phyloP scores from a whole-genome alignment of 441 rosid species.

The Rhodomyrtus psidioides region DNA sequence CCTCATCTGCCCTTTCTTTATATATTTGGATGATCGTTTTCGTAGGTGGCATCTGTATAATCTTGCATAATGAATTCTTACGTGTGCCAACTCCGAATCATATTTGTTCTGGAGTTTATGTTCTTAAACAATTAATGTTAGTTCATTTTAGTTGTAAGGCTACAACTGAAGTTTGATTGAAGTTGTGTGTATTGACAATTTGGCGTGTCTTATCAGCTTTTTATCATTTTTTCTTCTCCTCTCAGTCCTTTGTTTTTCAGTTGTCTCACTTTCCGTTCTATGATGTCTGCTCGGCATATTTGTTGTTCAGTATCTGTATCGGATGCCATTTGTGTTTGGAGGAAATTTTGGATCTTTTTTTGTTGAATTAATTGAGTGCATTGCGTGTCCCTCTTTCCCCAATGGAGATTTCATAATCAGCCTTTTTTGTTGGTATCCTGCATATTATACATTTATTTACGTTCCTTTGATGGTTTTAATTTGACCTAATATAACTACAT shows the following conservation, averaged over 20 bases:
- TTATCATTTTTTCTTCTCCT: not conserved
- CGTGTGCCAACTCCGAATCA: not conserved
- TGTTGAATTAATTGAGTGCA: not conserved
- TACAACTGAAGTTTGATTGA: not conserved
- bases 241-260: not conserved
- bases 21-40: not conserved
- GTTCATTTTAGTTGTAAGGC: not conserved
- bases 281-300: not conserved
- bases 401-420: not conserved
- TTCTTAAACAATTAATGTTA: not conserved
- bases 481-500: not conserved
- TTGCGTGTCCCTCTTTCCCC: not conserved
- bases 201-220: not conserved
- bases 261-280: not conserved
- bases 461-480: not conserved
- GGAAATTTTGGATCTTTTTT: not conserved
- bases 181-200: not conserved
- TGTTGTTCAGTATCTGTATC: not conserved
- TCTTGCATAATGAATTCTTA: not conserved
- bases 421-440: not conserved
- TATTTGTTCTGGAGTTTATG: not conserved
- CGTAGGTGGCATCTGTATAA: not conserved
- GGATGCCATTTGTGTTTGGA: not conserved
- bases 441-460: not conserved
- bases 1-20: not conserved